Evolutionary conservation across 768 basidiomycete genomes (phyloP), one percentile per base, ranked within the genome.

Genomic region (Mycena galericulata): DNA sequence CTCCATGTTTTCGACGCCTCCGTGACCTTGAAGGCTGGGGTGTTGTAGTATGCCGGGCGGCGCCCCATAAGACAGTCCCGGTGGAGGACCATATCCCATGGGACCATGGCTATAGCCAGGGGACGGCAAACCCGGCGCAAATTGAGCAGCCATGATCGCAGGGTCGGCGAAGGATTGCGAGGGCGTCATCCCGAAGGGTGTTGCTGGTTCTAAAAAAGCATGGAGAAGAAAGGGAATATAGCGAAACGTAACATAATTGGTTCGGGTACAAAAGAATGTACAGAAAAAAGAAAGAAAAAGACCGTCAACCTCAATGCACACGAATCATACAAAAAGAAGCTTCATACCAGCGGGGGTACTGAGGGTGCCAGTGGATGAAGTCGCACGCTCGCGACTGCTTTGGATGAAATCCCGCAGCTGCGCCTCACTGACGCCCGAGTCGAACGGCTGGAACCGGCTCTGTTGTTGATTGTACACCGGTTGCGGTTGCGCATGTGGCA

Each of bases 361-460:
- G 71, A 75, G 72, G 71, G 63, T 72, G 60, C 76, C 77, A 62
- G 77, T 77, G 54, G 74, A 69, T 32, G 70, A 60, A 51, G 73
- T 79, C 24, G 83, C 85, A 56, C 87, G 86, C 51, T 90, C 89
- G 59, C 89, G 87, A 75, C 90, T 93, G 27, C 87, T 86, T 75
- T 88, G 88, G 61, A 94, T 92, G 63, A 94, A 87, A 69, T 92
- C 91, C 66, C 92, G 86, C 69, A 94, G 84, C 75, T 93, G 90
- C 17, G 90, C 90, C 78, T 94, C 93, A 72, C 91, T 92, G 58
- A 93, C 79, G 46, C 84, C 82, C 18, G 76, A 78, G 30, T 84
- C 84, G 70, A 89, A 88, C 7, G 87, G 85, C 64, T 90, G 89
- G 74, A 89, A 88, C 12, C 85, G 85, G 57, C 75, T 73, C 38